These are phyloP conservation scores for Eucalyptus virginea DNA, from an alignment of 345 rosid species.

Conservation along the genomic window DNA sequence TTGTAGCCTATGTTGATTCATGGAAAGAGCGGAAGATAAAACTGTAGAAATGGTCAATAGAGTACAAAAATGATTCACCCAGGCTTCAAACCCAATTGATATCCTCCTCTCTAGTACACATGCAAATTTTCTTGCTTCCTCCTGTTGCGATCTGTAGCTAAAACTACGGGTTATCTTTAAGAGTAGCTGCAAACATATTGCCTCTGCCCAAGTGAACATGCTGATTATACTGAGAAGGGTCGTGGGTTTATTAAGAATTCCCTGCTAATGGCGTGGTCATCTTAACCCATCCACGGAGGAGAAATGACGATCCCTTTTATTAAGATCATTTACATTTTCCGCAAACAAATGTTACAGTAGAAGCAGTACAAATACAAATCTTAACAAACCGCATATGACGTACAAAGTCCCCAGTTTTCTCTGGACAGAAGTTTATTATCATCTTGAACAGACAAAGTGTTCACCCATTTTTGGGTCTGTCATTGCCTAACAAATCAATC, in stretches of 20 bases:
- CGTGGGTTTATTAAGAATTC: neutral
- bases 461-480: neutral
- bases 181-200: neutral
- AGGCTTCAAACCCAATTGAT: neutral
- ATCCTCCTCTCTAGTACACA: neutral
- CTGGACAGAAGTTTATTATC: neutral
- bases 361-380: neutral
- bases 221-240: neutral
- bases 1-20: neutral
- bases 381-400: neutral
- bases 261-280: neutral
- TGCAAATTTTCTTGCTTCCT: neutral
- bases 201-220: neutral
- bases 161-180: neutral
- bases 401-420: neutral
- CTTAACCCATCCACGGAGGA: neutral
- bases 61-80: neutral
- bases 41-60: neutral
- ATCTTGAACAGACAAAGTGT: neutral
- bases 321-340: neutral
- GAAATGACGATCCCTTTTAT: neutral
- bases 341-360: neutral
- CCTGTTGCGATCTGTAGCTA: neutral
- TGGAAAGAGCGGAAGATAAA: neutral
- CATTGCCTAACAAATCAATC: neutral